These are phyloP conservation scores for Stellera chamaejasme DNA, from an alignment of 345 rosid genomes.

Conservation along the genomic window DNA sequence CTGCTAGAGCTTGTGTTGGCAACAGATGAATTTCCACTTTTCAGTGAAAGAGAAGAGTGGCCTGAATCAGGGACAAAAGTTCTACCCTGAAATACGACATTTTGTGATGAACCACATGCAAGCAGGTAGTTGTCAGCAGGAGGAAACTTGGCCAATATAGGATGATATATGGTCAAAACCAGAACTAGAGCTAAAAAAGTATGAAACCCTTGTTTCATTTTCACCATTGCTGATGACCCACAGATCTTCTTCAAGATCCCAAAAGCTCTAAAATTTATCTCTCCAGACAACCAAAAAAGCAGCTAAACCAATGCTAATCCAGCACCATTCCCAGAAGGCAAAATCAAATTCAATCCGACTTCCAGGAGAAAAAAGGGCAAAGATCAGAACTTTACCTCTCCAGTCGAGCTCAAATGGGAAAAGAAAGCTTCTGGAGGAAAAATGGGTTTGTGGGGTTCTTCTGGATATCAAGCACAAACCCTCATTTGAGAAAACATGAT, in stretches of 20 bases:
- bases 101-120: slow-evolving; percentile 75
- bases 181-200: slow-evolving; percentile 21
- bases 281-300: slow-evolving; percentile 23
- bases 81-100: slow-evolving; percentile 58
- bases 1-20: slow-evolving; percentile 33
- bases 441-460: slow-evolving; percentile 1
- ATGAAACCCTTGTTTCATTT: slow-evolving; percentile 36
- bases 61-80: slow-evolving; percentile 69
- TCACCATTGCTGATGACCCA: slow-evolving; percentile 20
- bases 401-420: slow-evolving; percentile 13
- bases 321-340: neutral
- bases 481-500: slow-evolving; percentile 22
- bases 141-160: slow-evolving; percentile 38
- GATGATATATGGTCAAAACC: slow-evolving; percentile 28
- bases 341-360: slow-evolving; percentile 1
- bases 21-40: slow-evolving; percentile 40
- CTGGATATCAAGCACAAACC: slow-evolving; percentile 13
- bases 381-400: slow-evolving; percentile 27
- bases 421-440: slow-evolving; percentile 6
- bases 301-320: slow-evolving; percentile 14
- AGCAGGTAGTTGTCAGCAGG: slow-evolving; percentile 79
- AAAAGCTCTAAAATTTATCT: slow-evolving; percentile 6
- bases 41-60: slow-evolving; percentile 48
- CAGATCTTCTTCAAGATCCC: slow-evolving; percentile 3
- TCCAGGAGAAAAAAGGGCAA: neutral